Base-by-base conservation (phyloP, 306 rosid species). In the Cyclanthera cordifolia region DNA sequence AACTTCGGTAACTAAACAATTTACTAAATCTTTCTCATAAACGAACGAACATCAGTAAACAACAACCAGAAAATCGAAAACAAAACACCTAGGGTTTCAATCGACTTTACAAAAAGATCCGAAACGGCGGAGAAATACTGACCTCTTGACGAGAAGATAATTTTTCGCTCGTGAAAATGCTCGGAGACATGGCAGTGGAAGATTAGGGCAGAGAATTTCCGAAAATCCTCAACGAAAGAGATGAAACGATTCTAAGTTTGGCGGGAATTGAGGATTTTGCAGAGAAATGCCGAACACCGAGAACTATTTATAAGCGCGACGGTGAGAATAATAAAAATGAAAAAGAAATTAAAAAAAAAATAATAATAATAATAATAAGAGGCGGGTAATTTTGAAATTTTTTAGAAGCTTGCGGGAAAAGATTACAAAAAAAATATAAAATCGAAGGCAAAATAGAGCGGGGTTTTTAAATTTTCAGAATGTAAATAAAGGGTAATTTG, bases 401-500 rank as follows among this genome's bases (percentile, higher is more conserved):
- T 34, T 5, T 34, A 34, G 41, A 34, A 34, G 41, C 41, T 34
- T 34, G 52, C 6, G 17, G 19, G 19, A 16, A 17, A 48, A 48
- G 19, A 48, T 16, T 16, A n/a, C n/a, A 48, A 48, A 48, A 48
- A 4, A 1, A 48, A 14, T 15, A 3, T 7, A 48, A 6, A 48
- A 15, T 47, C 1, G 17, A 16, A 15, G 6, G 5, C 1, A 25
- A 69, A 39, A 59, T 30, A 53, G 70, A 69, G 85, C 82, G 82
- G 79, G 80, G 65, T 80, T 83, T 79, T 47, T 72, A 84, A 60
- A 53, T 74, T n/a, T 23, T 45, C 46, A 59, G 78, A 76, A 48
- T 15, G 52, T 15, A 48, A 20, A 4, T 5, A 20, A 48, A 48
- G 52, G 52, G 52, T 14, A 48, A 5, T 48, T 48, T 48, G 52